Conservation (phyloP, 176 grass and related monocot species). For the Aegilops tauschii region DNA sequence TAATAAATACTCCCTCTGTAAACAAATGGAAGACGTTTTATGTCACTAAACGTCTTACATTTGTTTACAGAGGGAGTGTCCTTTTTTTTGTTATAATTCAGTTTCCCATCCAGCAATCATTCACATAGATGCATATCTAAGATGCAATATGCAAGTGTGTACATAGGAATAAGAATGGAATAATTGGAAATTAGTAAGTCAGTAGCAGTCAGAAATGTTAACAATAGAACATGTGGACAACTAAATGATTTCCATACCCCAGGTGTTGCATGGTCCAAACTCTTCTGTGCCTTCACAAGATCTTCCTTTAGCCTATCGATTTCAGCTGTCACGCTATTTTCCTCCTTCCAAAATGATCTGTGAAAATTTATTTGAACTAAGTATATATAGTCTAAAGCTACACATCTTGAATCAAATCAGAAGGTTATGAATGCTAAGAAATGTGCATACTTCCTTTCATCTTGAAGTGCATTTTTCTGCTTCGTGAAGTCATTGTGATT, state of each 20-base stretch:
- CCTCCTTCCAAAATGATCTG: constrained; percentile 93
- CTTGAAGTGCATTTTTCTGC: constrained; percentile 89
- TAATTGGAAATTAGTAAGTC: neutral
- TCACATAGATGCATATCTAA: constrained; percentile 2
- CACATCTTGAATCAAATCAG: constrained; percentile 12
- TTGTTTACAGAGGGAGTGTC: too few relatives aligned
- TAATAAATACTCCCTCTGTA: too few relatives aligned
- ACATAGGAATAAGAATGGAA: constrained; percentile 9
- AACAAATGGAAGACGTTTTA: too few relatives aligned
- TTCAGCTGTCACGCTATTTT: constrained; percentile 74
- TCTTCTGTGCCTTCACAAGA: constrained; percentile 87
- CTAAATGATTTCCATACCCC: constrained; percentile 54
- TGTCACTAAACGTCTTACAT: too few relatives aligned
- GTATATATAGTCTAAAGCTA: constrained; percentile 29
- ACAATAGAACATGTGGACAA: neutral
- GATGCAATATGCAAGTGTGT: neutral
- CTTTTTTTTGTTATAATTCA: neutral
- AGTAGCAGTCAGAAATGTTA: constrained; percentile 9
- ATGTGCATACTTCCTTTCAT: constrained; percentile 81
- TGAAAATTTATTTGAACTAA: constrained; percentile 33
- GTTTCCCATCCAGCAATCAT: neutral
- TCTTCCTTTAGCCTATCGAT: constrained; percentile 71
- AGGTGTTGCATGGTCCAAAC: constrained; percentile 84
- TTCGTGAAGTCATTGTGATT: constrained; percentile 59
- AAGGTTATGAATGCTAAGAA: constrained; percentile 4